Evolutionary conservation across 192 early-diverging fungal species (phyloP).

Genomic region (Helicostylum pulchrum): DNA sequence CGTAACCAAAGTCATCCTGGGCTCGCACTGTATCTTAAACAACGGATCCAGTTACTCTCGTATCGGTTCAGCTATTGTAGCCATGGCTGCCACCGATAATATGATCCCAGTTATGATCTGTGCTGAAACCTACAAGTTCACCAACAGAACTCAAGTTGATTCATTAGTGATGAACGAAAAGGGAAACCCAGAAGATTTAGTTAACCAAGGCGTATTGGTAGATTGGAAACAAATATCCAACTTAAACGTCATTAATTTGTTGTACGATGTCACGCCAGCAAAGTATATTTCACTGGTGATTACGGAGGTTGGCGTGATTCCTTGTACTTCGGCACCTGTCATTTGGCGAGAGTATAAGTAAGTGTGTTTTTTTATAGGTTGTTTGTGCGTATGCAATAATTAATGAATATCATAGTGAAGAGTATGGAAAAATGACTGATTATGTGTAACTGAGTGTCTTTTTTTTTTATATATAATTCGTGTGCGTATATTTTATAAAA

Average conservation of each 20-base stretch:
- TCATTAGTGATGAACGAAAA: constrained; percentile 97
- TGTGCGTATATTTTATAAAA: neutral
- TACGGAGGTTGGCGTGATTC: constrained; percentile 90
- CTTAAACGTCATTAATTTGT: constrained; percentile 82
- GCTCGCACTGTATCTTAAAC: constrained; percentile 87
- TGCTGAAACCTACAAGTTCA: constrained; percentile 97
- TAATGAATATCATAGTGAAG: constrained; percentile 21
- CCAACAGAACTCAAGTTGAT: constrained; percentile 87
- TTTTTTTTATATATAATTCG: neutral
- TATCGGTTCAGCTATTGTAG: constrained; percentile 86
- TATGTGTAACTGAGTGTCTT: too few relatives aligned
- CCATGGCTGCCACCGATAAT: constrained; percentile 82
- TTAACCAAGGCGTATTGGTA: constrained; percentile 45
- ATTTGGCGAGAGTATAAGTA: constrained; percentile 47
- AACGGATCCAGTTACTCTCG: constrained; percentile 93
- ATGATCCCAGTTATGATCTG: constrained; percentile 94
- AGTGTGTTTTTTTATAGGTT: constrained; percentile 5
- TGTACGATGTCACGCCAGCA: constrained; percentile 95
- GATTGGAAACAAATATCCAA: constrained; percentile 77
- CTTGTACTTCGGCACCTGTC: constrained; percentile 83
- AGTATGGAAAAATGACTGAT: constrained; percentile 18
- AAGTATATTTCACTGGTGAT: constrained; percentile 88
- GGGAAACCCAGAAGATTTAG: constrained; percentile 84
- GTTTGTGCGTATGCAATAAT: neutral
- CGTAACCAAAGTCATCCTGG: constrained; percentile 91